These are phyloP conservation scores for Agaricales sp. DNA, from an alignment of 1,284 basidiomycete species.

Conservation along the genomic window DNA sequence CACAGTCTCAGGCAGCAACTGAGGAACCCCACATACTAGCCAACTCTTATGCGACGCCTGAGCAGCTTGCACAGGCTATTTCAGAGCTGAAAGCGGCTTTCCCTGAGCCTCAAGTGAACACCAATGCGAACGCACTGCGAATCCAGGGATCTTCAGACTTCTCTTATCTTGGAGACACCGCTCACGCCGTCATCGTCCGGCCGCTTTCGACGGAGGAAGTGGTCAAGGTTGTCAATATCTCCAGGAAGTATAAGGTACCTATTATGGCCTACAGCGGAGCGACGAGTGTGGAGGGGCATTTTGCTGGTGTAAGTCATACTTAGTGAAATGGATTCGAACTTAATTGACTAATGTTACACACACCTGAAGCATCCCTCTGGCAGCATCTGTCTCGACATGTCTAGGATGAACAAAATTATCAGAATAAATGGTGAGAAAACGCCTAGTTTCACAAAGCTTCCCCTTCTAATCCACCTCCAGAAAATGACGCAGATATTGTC, in stretches of 20 bases:
- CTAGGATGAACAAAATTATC: conserved; percentile 54
- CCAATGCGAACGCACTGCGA: conserved; percentile 36
- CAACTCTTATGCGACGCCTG: not conserved
- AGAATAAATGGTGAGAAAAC: conserved; percentile 28
- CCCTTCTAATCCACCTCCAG: conserved; percentile 21
- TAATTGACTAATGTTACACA: no score
- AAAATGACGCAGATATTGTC: conserved; percentile 59
- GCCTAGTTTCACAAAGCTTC: not conserved
- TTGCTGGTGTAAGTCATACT: conserved; percentile 27
- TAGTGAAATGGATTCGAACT: no score
- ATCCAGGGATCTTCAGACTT: conserved; percentile 50
- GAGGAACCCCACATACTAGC: not conserved
- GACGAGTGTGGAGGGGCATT: conserved; percentile 45
- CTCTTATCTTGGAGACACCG: not conserved
- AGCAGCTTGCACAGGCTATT: conserved; percentile 29
- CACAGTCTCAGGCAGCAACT: not conserved
- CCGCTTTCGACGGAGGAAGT: conserved; percentile 44
- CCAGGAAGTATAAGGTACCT: conserved; percentile 43
- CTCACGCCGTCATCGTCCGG: conserved; percentile 2
- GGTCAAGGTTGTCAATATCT: conserved; percentile 44
- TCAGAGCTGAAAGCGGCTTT: conserved; percentile 39
- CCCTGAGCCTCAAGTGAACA: conserved; percentile 35
- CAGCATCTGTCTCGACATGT: conserved; percentile 61
- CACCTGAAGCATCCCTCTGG: conserved; percentile 32
- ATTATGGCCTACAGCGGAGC: conserved; percentile 51